A percentile compares a stretch with the other conserved stretches of the same genome.
Evolutionary conservation across 2,329 filamentous ascomycete genomes (phyloP).

Genomic region (Tolypocladium album): DNA sequence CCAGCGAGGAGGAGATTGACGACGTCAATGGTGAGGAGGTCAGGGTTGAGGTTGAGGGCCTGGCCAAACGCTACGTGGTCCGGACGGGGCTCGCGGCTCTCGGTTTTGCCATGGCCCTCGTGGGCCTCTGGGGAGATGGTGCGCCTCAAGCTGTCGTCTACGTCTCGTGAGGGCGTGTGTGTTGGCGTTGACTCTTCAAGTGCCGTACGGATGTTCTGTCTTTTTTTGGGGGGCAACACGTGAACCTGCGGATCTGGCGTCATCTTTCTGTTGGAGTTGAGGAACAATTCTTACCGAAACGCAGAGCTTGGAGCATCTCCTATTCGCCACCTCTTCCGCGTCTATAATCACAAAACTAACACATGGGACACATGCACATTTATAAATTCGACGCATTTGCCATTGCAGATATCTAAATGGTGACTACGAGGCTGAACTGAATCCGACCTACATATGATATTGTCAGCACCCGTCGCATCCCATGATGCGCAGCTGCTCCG

Average conservation of each 20-base stretch:
- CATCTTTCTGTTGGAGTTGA: not conserved
- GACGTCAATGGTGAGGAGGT: conserved; percentile 54
- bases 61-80: conserved; percentile 41
- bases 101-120: conserved; percentile 49
- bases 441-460: conserved; percentile 4
- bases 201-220: not conserved
- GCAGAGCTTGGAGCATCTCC: not conserved
- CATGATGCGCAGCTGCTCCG: not conserved
- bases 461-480: conserved; percentile 6
- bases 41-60: conserved; percentile 42
- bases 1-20: conserved; percentile 39
- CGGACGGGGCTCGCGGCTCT: conserved; percentile 42
- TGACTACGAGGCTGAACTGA: too few species aligned
- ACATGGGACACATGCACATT: not conserved
- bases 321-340: not conserved
- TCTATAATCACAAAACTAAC: not conserved
- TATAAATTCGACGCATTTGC: too few species aligned
- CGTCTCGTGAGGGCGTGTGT: conserved; percentile 14
- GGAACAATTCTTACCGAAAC: not conserved
- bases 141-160: conserved; percentile 23
- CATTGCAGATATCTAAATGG: not conserved
- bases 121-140: conserved; percentile 58
- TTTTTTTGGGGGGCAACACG: not conserved
- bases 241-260: not conserved
- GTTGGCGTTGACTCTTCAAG: not conserved